Conservation (phyloP, 768 basidiomycete species). For the Rhodosporidiobolus odoratus region DNA sequence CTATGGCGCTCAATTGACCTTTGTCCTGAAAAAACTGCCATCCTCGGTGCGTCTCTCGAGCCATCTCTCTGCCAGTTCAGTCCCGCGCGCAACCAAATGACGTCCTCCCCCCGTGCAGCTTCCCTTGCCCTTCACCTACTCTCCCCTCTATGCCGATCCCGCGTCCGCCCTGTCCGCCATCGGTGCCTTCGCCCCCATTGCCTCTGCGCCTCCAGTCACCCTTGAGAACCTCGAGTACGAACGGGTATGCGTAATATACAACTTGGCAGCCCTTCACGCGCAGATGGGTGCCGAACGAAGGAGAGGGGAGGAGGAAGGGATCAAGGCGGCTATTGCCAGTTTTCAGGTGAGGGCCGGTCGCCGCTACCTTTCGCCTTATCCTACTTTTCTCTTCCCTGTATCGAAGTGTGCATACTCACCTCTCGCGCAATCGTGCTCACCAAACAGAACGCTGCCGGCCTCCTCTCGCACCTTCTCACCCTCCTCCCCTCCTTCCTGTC, state of each 20-base stretch:
- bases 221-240: conserved; percentile 78
- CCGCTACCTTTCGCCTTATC: not conserved
- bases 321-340: not conserved
- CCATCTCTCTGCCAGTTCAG: conserved; percentile 4
- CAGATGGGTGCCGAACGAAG: conserved; percentile 59
- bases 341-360: not conserved
- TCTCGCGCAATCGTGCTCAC: not conserved
- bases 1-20: conserved; percentile 84
- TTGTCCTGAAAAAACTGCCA: conserved; percentile 77
- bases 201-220: conserved; percentile 57
- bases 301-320: not conserved
- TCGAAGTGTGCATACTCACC: not conserved
- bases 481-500: conserved; percentile 54
- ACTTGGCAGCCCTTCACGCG: conserved; percentile 76
- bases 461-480: conserved; percentile 59
- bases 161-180: conserved; percentile 58
- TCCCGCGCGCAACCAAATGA: not conserved
- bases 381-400: not conserved
- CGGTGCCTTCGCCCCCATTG: conserved; percentile 60
- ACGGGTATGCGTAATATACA: conserved; percentile 66
- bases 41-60: conserved; percentile 58
- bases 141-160: conserved; percentile 32
- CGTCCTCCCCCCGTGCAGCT: conserved; percentile 39
- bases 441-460: conserved; percentile 64
- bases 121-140: conserved; percentile 43